phyloP scores from a whole-genome alignment of 768 basidiomycete species.

The Amanita pseudoporphyria region DNA sequence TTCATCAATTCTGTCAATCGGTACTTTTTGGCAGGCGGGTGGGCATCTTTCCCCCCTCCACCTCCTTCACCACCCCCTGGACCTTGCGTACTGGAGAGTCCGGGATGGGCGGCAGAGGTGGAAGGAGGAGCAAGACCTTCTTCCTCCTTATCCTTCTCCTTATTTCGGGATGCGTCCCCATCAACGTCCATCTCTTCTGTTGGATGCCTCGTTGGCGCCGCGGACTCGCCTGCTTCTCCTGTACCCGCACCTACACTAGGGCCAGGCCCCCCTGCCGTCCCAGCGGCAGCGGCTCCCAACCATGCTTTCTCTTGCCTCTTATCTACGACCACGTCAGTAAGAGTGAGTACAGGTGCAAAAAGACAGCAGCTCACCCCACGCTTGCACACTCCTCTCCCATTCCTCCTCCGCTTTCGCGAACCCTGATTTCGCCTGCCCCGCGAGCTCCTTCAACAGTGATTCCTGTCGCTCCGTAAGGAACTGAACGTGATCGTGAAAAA shows the following conservation, averaged over 20 bases:
- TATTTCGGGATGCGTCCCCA: slow-evolving; percentile 13
- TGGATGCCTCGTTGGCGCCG: slow-evolving; percentile 31
- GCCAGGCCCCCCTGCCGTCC: not conserved
- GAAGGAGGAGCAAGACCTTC: slow-evolving; percentile 17
- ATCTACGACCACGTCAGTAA: slow-evolving; percentile 20
- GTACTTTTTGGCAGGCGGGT: slow-evolving; percentile 71
- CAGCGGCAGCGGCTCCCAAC: slow-evolving; percentile 22
- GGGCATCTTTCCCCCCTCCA: slow-evolving; percentile 26
- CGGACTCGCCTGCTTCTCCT: slow-evolving; percentile 16
- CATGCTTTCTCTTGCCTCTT: slow-evolving; percentile 48
- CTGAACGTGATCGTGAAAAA: slow-evolving; percentile 64
- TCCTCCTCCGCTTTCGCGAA: slow-evolving; percentile 66
- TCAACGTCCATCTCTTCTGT: slow-evolving; percentile 41
- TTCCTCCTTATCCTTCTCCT: slow-evolving; percentile 18
- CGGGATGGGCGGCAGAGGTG: slow-evolving; percentile 11
- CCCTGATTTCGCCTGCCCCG: slow-evolving; percentile 48
- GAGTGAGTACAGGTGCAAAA: not conserved
- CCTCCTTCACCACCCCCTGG: not conserved
- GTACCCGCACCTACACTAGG: slow-evolving; percentile 17
- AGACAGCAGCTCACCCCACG: slow-evolving; percentile 47
- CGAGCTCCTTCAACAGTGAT: slow-evolving; percentile 53
- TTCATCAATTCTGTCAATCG: slow-evolving; percentile 77
- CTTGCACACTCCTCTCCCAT: slow-evolving; percentile 58
- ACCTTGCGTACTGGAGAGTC: not conserved
- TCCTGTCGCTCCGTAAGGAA: slow-evolving; percentile 63